A percentile compares a stretch with the other conserved stretches of the same genome.
Evolutionary conservation across 768 basidiomycete species (phyloP).

Genomic region (Royoungia palumana): DNA sequence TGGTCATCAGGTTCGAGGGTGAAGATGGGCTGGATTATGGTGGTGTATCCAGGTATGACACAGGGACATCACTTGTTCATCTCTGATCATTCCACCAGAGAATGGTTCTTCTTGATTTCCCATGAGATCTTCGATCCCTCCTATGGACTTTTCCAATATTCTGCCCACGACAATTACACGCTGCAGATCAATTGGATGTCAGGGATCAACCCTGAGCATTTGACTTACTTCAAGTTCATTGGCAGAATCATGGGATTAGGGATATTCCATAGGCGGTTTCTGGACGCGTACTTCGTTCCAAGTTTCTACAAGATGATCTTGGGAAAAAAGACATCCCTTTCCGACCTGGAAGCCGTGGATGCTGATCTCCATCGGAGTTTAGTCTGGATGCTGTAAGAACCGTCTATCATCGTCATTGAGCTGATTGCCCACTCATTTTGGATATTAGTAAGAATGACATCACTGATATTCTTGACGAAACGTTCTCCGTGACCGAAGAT

Average conservation of each 20-base stretch:
- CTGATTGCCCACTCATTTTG: slow-evolving; percentile 1
- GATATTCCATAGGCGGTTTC: slow-evolving; percentile 73
- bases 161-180: slow-evolving; percentile 76
- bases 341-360: slow-evolving; percentile 69
- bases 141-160: slow-evolving; percentile 81
- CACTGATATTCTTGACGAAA: slow-evolving; percentile 70
- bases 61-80: background rate
- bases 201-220: slow-evolving; percentile 71
- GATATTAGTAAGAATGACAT: slow-evolving; percentile 65
- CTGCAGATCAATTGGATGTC: slow-evolving; percentile 78
- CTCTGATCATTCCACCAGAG: slow-evolving; percentile 39
- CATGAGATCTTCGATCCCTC: slow-evolving; percentile 82
- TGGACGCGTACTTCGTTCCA: slow-evolving; percentile 77
- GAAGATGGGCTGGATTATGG: slow-evolving; percentile 81
- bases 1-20: slow-evolving; percentile 75
- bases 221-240: slow-evolving; percentile 81
- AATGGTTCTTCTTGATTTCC: slow-evolving; percentile 84
- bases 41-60: slow-evolving; percentile 62
- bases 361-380: slow-evolving; percentile 67
- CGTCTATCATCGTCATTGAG: background rate
- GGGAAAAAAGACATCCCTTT: slow-evolving; percentile 53
- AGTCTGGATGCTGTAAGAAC: slow-evolving; percentile 69
- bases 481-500: slow-evolving; percentile 68
- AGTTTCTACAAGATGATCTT: slow-evolving; percentile 81
- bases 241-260: slow-evolving; percentile 71